These are phyloP conservation scores for Aegilops speltoides DNA, from an alignment of 176 grass and related monocot species.

Conservation along the genomic window DNA sequence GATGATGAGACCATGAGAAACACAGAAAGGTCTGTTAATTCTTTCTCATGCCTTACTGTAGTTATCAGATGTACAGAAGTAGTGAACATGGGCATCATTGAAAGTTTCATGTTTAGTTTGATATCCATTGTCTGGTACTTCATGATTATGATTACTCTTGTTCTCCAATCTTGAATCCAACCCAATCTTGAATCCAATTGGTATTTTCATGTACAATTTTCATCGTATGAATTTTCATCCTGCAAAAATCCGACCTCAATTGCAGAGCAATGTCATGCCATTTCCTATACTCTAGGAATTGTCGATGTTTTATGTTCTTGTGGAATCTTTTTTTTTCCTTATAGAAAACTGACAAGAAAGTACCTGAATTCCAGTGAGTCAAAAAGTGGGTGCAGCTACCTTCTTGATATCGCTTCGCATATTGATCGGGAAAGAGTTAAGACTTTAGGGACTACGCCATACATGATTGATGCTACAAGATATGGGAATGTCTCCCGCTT, in stretches of 20 bases:
- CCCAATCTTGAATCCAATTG: not conserved
- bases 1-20: conserved; percentile 45
- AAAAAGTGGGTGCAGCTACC: conserved; percentile 51
- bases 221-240: not conserved
- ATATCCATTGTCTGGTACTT: conserved; percentile 2
- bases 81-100: not conserved
- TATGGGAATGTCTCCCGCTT: conserved; percentile 89
- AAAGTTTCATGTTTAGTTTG: not conserved
- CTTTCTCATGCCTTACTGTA: conserved; percentile 4
- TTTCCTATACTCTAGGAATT: not conserved
- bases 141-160: not conserved
- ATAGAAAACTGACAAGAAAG: not conserved
- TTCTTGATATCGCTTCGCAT: conserved; percentile 63
- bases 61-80: not conserved
- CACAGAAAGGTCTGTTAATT: conserved; percentile 56
- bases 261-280: not conserved
- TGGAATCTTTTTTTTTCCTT: not conserved
- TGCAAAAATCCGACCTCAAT: not conserved
- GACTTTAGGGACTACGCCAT: conserved; percentile 40
- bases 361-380: conserved; percentile 52
- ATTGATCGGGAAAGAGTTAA: conserved; percentile 51
- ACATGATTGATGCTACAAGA: conserved; percentile 77
- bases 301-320: conserved; percentile 13
- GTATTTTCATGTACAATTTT: not conserved
- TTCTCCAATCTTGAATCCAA: not conserved